phyloP scores from a whole-genome alignment of 441 rosid genomes.

The Gossypium lobatum region DNA sequence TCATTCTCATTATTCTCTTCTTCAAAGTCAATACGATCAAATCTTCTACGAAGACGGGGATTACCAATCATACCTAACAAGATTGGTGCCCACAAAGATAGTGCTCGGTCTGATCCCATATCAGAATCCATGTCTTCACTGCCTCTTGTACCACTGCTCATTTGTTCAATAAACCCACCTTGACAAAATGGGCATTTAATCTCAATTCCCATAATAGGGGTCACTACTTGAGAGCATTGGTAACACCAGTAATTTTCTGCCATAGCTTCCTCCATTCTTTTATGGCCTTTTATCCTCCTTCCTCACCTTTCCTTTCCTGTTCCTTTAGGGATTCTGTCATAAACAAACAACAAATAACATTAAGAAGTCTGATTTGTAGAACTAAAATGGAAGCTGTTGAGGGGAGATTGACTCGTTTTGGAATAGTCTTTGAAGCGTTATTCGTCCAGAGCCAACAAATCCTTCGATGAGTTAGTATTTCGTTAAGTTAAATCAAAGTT shows the following conservation, averaged over 20 bases:
- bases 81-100: slow-evolving; percentile 80
- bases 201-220: slow-evolving; percentile 55
- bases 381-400: background rate
- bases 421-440: no score
- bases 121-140: slow-evolving; percentile 48
- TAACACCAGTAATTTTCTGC: slow-evolving; percentile 69
- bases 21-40: slow-evolving; percentile 42
- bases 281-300: slow-evolving; percentile 13
- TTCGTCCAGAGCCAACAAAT: no score
- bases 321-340: slow-evolving; percentile 16
- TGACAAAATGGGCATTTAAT: slow-evolving; percentile 68
- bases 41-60: slow-evolving; percentile 45
- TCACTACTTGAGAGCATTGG: slow-evolving; percentile 50
- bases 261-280: slow-evolving; percentile 45
- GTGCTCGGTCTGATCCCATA: slow-evolving; percentile 63
- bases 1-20: slow-evolving; percentile 25
- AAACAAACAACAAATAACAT: slow-evolving; percentile 11
- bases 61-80: slow-evolving; percentile 82
- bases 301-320: slow-evolving; percentile 1
- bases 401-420: no score
- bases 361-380: background rate
- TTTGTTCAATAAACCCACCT: slow-evolving; percentile 64
- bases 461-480: no score
- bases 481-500: no score
- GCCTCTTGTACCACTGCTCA: slow-evolving; percentile 33